Evolutionary conservation across 108 stramenopile species (phyloP), one percentile per base, ranked within the genome.

Genomic region (Fistulifera pelliculosa): DNA sequence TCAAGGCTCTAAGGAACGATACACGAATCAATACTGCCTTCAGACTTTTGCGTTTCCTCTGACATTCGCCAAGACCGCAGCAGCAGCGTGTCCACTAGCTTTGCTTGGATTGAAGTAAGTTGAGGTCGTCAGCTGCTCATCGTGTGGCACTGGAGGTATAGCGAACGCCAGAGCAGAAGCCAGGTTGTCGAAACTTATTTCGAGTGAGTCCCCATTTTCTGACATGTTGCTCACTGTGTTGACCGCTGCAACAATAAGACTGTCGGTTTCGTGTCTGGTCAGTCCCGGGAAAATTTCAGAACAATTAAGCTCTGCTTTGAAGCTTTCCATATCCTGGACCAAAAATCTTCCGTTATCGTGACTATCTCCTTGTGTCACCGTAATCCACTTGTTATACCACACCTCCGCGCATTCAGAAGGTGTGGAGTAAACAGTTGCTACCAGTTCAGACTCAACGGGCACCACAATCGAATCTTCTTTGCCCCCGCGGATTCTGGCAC

Each of bases 401-500:
- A 52, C 60, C 23, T 55, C 45, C 23, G 85, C 89, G 56, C 81
- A 80, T 39, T 91, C 83, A 26, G 58, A 62, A 57, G 85, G 69
- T 5, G 76, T 82, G 25, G 25, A 14, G 38, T 49, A 74, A 31
- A 56, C 11, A 1, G 7, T 42, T 5, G 23, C 10, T n/a, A 44
- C 38, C 12, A 40, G 41, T 41, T 44, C 79, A 50, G 52, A 22
- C 10, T 28, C 25, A 25, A 69, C 26, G 13, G 71, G 77, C 31
- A 70, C 66, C 49, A 93, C 80, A 54, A 95, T 93, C 24, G 68
- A 26, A 28, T 95, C 94, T 65, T 95, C 94, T 50, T 77, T 75
- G 31, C 84, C 90, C 13, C 90, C 94, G 40, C 94, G 58, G 45
- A 93, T 93, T 54, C 68, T 77, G 24, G 81, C 77, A 42, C 83